A percentile compares a stretch with the other conserved stretches of the same genome.
phyloP scores from a whole-genome alignment of 176 grass and related monocot genomes.

The Triticum monococcum region DNA sequence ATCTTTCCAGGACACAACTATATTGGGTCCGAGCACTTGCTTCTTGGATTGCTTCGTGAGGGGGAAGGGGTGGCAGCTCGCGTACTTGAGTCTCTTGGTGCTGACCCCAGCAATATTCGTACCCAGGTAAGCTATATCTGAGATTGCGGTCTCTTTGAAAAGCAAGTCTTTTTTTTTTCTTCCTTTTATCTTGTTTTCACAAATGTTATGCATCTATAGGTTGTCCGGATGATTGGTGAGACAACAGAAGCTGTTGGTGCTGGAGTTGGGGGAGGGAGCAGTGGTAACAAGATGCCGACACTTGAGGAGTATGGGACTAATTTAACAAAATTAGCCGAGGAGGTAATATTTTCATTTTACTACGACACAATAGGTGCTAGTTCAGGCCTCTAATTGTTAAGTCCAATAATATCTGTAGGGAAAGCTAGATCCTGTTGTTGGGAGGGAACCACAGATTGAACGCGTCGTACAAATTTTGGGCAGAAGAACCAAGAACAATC shows the following conservation, averaged over 20 bases:
- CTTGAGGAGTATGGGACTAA: constrained; percentile 98
- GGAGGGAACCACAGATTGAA: constrained; percentile 86
- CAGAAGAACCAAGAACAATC: constrained; percentile 94
- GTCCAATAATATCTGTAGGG: constrained; percentile 48
- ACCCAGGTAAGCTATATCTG: constrained; percentile 64
- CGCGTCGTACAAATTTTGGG: constrained; percentile 92
- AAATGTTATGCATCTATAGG: constrained; percentile 46
- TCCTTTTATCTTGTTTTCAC: constrained; percentile 28
- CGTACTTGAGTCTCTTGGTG: constrained; percentile 86
- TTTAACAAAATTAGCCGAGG: constrained; percentile 92
- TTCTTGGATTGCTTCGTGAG: constrained; percentile 90
- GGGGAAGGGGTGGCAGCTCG: constrained; percentile 91
- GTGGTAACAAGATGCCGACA: constrained; percentile 92
- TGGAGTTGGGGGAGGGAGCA: constrained; percentile 86
- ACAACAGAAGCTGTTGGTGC: constrained; percentile 93
- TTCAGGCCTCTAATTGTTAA: constrained; percentile 1
- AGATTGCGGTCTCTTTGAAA: constrained; percentile 5
- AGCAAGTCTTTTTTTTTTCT: constrained; percentile 1
- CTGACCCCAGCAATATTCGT: constrained; percentile 82
- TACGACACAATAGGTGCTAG: background rate
- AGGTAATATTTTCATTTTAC: constrained; percentile 53
- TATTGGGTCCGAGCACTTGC: constrained; percentile 96
- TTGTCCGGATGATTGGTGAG: constrained; percentile 95
- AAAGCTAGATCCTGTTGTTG: constrained; percentile 95
- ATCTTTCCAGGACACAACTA: constrained; percentile 83